These are phyloP conservation scores for Wallemia ichthyophaga DNA, from an alignment of 1,284 basidiomycete species.

Conservation along the genomic window DNA sequence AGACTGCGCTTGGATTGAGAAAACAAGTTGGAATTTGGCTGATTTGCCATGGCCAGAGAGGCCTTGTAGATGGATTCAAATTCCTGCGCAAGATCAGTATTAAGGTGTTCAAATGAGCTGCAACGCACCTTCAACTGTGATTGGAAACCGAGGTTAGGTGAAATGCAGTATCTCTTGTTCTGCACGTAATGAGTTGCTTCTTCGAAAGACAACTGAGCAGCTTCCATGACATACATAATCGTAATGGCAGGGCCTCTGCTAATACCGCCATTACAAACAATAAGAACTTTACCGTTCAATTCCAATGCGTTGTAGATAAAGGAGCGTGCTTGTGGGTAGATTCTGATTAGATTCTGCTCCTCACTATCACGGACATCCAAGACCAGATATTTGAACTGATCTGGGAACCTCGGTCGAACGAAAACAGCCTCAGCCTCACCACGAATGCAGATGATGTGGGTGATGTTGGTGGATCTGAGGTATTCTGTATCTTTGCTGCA, in stretches of 20 bases:
- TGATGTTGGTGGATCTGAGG: slow-evolving; percentile 33
- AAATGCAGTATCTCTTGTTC: slow-evolving; percentile 65
- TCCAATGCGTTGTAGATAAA: slow-evolving; percentile 48
- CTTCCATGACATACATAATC: slow-evolving; percentile 71
- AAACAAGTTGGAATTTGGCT: background rate
- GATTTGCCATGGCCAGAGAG: background rate
- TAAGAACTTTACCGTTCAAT: slow-evolving; percentile 42
- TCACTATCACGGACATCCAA: slow-evolving; percentile 69
- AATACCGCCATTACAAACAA: slow-evolving; percentile 75
- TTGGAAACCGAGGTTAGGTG: slow-evolving; percentile 55
- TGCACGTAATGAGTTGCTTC: slow-evolving; percentile 56
- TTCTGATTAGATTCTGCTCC: slow-evolving; percentile 12
- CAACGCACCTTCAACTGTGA: slow-evolving; percentile 46
- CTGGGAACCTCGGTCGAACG: slow-evolving; percentile 53
- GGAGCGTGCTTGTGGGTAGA: slow-evolving; percentile 35
- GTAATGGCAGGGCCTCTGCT: slow-evolving; percentile 61
- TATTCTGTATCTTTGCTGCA: slow-evolving; percentile 45
- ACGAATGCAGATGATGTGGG: slow-evolving; percentile 67
- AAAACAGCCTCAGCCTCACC: slow-evolving; percentile 63
- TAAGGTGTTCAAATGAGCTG: background rate
- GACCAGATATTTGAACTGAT: slow-evolving; percentile 43
- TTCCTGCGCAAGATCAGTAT: slow-evolving; percentile 23
- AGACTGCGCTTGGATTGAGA: background rate
- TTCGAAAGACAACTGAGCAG: slow-evolving; percentile 39
- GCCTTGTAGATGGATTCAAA: slow-evolving; percentile 69